A percentile compares a stretch with the other conserved stretches of the same genome.
Conservation (phyloP, 75 land plant genomes). For the Pseudotsuga menziesii region DNA sequence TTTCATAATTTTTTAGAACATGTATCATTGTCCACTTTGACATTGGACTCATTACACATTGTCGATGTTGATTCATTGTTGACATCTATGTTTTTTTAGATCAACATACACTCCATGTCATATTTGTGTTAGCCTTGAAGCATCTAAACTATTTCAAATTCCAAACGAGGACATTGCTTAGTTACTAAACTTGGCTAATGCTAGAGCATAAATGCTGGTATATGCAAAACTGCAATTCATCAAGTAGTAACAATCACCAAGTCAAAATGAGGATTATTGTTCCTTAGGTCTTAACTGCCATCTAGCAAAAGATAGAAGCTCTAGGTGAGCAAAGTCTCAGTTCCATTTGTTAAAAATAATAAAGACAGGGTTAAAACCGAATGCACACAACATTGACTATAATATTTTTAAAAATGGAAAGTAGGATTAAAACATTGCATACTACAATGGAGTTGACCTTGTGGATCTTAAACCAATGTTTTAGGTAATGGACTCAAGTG, state of each 20-base stretch:
- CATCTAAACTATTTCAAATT: neutral
- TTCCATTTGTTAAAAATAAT: neutral
- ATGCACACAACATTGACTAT: too few relatives aligned
- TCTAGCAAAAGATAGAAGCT: neutral
- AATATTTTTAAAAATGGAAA: too few relatives aligned
- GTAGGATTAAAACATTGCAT: too few relatives aligned
- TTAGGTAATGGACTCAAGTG: conserved; percentile 11
- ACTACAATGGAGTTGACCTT: too few relatives aligned
- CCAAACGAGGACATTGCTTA: too few relatives aligned
- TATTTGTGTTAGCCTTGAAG: neutral
- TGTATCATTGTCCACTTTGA: conserved; percentile 8
- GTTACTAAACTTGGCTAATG: conserved; percentile 24
- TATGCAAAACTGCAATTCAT: conserved; percentile 70
- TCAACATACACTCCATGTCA: neutral
- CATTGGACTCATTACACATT: conserved; percentile 14
- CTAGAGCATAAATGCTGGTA: conserved; percentile 54
- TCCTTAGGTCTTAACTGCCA: conserved; percentile 21
- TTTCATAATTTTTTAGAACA: neutral
- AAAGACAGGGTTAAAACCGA: neutral
- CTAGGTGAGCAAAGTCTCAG: neutral
- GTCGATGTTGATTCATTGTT: conserved; percentile 14
- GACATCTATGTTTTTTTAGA: conserved; percentile 15
- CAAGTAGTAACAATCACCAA: conserved; percentile 74
- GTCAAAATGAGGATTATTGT: conserved; percentile 24
- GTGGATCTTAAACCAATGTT: conserved; percentile 19